phyloP scores from a whole-genome alignment of 225 moss, liverwort and hornwort species.

The Bryum argenteum region DNA sequence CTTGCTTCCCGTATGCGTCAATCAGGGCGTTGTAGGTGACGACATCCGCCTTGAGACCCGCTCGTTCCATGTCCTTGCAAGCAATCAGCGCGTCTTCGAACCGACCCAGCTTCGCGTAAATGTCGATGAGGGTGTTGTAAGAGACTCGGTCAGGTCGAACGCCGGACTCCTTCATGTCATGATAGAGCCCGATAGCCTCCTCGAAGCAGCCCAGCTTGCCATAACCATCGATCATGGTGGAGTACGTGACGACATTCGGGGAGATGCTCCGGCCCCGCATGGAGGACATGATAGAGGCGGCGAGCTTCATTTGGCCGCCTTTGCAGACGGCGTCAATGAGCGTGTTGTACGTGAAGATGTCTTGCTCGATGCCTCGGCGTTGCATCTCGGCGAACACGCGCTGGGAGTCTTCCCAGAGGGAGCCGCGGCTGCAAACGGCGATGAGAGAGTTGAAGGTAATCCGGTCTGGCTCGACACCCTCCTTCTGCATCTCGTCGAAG shows the following conservation, averaged over 20 bases:
- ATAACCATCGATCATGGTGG: conserved; percentile 99
- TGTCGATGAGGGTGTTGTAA: conserved; percentile 94
- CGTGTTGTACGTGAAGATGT: conserved; percentile 96
- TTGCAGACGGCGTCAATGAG: conserved; percentile 93
- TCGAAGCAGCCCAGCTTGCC: conserved; percentile 95
- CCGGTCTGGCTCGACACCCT: conserved; percentile 96
- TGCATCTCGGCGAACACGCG: conserved; percentile 97
- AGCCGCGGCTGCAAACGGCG: conserved; percentile 94
- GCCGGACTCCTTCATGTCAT: conserved; percentile 95
- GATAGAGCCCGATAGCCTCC: conserved; percentile 87
- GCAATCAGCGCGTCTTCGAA: conserved; percentile 90
- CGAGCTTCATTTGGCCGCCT: conserved; percentile 93
- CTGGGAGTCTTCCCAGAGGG: conserved; percentile 94
- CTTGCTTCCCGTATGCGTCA: conserved; percentile 93
- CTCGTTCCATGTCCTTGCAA: conserved; percentile 96
- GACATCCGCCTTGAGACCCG: conserved; percentile 91
- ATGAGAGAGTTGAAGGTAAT: conserved; percentile 97
- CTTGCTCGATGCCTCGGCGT: conserved; percentile 94
- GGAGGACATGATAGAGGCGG: conserved; percentile 82
- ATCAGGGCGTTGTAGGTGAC: conserved; percentile 99
- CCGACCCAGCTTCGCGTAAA: conserved; percentile 94
- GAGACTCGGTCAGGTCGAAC: conserved; percentile 91
- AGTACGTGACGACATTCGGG: conserved; percentile 93
- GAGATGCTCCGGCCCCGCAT: conserved; percentile 82
- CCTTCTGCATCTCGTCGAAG: conserved; percentile 98